Conservation (phyloP, 2,329 filamentous ascomycete genomes). For the Diaporthe citri region DNA sequence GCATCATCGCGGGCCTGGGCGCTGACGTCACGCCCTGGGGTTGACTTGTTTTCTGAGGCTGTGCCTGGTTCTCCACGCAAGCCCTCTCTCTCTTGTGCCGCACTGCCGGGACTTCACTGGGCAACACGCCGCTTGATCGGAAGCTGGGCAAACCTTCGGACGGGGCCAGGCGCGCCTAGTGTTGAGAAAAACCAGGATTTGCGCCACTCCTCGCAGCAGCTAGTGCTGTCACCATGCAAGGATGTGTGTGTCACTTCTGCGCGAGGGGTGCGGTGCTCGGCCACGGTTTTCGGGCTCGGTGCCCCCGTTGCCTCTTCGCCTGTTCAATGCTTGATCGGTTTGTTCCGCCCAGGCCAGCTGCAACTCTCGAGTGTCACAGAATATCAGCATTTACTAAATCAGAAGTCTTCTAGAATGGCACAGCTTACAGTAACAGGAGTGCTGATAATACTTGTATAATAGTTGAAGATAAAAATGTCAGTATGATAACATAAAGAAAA, state of each 20-base stretch:
- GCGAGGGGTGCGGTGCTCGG: background rate
- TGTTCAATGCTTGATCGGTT: background rate
- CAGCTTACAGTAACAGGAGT: too few species aligned
- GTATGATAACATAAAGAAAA: too few species aligned
- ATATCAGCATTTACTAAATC: background rate
- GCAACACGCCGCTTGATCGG: background rate
- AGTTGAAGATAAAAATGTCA: too few species aligned
- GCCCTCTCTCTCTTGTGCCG: background rate
- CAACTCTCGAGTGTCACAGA: background rate
- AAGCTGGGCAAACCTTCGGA: background rate
- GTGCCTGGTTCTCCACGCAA: conserved; percentile 12
- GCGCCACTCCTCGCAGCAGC: background rate
- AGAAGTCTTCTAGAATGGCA: background rate
- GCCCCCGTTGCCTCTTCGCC: background rate
- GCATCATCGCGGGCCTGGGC: conserved; percentile 11
- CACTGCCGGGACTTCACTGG: conserved; percentile 2
- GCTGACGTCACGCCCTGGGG: conserved; percentile 26
- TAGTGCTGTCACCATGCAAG: conserved; percentile 12
- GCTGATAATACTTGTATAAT: too few species aligned
- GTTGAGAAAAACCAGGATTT: conserved; percentile 1
- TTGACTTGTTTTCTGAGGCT: conserved; percentile 12
- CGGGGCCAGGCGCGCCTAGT: conserved; percentile 5
- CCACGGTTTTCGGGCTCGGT: conserved; percentile 3
- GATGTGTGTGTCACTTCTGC: background rate
- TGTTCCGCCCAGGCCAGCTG: background rate